Conservation (phyloP, 169 alveolate species). For the Plasmodium berghei region DNA sequence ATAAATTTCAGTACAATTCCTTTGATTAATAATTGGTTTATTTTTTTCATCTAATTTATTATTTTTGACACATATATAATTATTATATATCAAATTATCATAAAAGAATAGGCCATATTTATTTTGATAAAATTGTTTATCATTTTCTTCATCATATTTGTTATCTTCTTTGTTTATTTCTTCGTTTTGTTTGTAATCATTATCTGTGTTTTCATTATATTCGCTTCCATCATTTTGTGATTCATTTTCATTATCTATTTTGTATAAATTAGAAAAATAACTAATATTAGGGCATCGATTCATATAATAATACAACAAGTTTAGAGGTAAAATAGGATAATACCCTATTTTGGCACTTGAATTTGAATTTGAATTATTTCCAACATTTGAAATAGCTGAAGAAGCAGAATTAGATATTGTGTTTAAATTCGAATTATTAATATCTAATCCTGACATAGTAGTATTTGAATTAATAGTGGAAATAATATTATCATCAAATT, state of each 20-base stretch:
- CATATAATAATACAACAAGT: slow-evolving; percentile 71
- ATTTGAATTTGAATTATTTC: background rate
- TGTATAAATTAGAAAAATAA: slow-evolving; percentile 35
- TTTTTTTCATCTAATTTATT: slow-evolving; percentile 56
- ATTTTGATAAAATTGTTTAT: slow-evolving; percentile 2
- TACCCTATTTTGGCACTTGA: background rate
- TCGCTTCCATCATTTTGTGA: background rate
- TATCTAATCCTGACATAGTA: background rate
- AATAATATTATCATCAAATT: slow-evolving; percentile 38
- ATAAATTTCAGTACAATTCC: background rate
- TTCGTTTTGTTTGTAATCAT: background rate
- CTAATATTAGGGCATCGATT: slow-evolving; percentile 22
- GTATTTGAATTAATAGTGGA: background rate
- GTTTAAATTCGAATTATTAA: too few species aligned
- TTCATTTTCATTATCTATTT: background rate
- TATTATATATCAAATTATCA: slow-evolving; percentile 1
- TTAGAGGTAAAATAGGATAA: slow-evolving; percentile 37
- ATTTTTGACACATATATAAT: slow-evolving; percentile 55
- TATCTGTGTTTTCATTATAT: background rate
- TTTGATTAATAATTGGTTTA: slow-evolving; percentile 26
- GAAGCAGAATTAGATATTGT: too few species aligned
- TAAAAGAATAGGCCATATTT: slow-evolving; percentile 15
- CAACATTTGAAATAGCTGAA: too few species aligned
- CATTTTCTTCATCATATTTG: slow-evolving; percentile 4
- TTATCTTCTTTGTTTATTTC: background rate